Conservation (phyloP, 345 rosid genomes). For the Rhodomyrtus tomentosa region DNA sequence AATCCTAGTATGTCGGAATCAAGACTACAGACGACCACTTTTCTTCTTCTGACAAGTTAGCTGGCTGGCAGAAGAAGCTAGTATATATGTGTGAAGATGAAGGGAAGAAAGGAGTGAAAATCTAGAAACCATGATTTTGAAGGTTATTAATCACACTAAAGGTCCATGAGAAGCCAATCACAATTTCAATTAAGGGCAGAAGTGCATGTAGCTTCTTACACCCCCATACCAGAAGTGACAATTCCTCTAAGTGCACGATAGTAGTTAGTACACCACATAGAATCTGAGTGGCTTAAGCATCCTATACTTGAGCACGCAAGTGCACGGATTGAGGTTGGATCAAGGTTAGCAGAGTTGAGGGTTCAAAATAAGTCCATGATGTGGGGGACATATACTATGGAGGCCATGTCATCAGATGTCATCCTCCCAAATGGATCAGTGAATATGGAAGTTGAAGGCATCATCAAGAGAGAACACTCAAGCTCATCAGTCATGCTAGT, state of each 20-base stretch:
- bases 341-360: neutral
- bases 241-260: neutral
- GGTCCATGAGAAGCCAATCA: neutral
- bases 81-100: neutral
- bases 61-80: neutral
- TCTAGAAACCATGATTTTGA: neutral
- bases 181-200: neutral
- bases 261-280: neutral
- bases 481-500: neutral
- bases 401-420: neutral
- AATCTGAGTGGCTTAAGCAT: neutral
- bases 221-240: neutral
- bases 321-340: neutral
- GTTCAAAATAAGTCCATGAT: slow-evolving; percentile 5
- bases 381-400: neutral
- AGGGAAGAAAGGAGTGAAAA: neutral
- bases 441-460: neutral
- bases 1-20: neutral
- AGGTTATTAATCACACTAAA: neutral
- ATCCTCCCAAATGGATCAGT: neutral
- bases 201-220: neutral
- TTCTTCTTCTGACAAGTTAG: neutral
- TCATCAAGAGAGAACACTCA: neutral
- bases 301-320: neutral
- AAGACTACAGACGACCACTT: neutral